Base-by-base conservation (phyloP, 176 grass and related monocot species). In the Aegilops bicornis region DNA sequence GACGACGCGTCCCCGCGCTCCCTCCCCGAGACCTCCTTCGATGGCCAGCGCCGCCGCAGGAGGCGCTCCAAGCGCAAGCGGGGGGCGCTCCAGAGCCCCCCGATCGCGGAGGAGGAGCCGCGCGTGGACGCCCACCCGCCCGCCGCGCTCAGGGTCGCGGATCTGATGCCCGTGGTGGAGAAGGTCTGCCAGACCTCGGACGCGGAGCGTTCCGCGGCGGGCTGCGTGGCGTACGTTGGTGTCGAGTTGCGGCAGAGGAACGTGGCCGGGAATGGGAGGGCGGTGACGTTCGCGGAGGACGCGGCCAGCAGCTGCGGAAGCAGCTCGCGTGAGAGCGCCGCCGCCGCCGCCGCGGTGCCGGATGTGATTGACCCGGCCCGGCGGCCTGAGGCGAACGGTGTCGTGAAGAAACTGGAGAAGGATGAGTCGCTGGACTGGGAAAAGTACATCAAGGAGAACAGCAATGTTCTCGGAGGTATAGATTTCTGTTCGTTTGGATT, bases 211-310 rank as follows among this genome's bases (percentile, higher is more conserved):
- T 89, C 91, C 17, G 69, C 83, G 43, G 89, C 88, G 82, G 93
- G 79, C 59, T 91, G 85, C 56, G 87, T 96, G 48, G 80, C 92
- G 25, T 88, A 84, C 30, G 88, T 91, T 13, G 97, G 92, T 15
- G 78, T 94, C 82, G 94, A 99, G 87, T 20, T 99, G 87, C 89
- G 94, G 77, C 92, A 99, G 85, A 93, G 97, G 89, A 94, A 83
- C 87, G 90, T 92, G 42, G 67, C 85, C 62, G 89, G 77, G 76
- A 22, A 58, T 14, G 90, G 56, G 79, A 79, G 90, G 88, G 22
- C 77, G 58, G 50, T 36, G 80, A 74, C 70, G 59, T 36, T 36
- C 15, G 81, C 67, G 61, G 86, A 79, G 48, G 82, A 79, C 83
- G 79, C 85, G 64, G 61, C 79, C 39, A 92, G 92, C 85, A 95